Conservation (phyloP, 805 yeast genomes). For the Maudiozyma turicensis region DNA sequence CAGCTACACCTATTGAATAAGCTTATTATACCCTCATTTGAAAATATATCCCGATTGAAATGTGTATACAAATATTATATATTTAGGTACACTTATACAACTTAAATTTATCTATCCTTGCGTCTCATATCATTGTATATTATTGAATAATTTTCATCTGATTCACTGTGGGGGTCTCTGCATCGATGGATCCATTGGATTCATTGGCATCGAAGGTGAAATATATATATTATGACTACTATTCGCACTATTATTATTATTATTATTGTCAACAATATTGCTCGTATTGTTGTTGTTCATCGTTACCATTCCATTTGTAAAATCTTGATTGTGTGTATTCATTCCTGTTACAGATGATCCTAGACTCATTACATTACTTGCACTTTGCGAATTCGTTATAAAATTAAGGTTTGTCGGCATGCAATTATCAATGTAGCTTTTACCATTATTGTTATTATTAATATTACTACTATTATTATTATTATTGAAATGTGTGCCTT, state of each 20-base stretch:
- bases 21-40: no score
- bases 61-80: no score
- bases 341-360: neutral
- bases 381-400: neutral
- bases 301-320: neutral
- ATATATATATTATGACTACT: no score
- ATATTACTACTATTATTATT: neutral
- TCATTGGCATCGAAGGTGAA: neutral
- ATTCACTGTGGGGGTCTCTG: neutral
- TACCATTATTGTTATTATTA: neutral
- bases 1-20: no score
- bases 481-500: no score
- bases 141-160: no score
- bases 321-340: neutral
- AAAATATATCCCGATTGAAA: no score
- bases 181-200: neutral
- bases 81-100: no score
- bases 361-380: neutral
- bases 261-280: no score
- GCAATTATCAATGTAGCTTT: neutral
- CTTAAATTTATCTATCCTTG: no score
- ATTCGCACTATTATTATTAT: neutral
- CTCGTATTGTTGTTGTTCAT: neutral
- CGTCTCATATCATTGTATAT: no score
- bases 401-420: neutral